phyloP scores from a whole-genome alignment of 2,329 filamentous ascomycete genomes.

The Dactylellina drechsleri region DNA sequence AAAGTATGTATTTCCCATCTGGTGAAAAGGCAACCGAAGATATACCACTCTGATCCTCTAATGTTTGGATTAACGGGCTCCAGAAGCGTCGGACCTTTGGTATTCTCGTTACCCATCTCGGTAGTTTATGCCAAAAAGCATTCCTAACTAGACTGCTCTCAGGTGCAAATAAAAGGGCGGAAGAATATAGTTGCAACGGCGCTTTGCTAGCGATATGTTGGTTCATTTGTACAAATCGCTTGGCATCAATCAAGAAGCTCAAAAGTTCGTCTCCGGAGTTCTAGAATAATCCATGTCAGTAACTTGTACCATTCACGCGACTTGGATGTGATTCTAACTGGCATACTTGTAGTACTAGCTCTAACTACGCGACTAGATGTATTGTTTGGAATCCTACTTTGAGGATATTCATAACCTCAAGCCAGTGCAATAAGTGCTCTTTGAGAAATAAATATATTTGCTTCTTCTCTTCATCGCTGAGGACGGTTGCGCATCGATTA shows the following conservation, averaged over 20 bases:
- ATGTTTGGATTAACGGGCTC: constrained; percentile 2
- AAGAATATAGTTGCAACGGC: constrained; percentile 34
- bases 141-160: constrained; percentile 19
- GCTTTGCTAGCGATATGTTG: background rate
- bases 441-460: constrained; percentile 60
- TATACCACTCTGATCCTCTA: background rate
- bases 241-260: background rate
- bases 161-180: constrained; percentile 22
- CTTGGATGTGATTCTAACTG: background rate
- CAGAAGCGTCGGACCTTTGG: background rate
- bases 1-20: constrained; percentile 69
- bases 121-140: background rate
- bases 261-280: background rate
- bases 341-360: constrained; percentile 6
- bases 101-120: background rate
- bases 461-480: constrained; percentile 55
- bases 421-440: constrained; percentile 61
- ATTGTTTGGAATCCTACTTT: constrained; percentile 56
- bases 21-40: constrained; percentile 64
- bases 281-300: background rate
- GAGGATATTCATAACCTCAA: constrained; percentile 60
- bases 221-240: constrained; percentile 9
- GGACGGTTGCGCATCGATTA: constrained; percentile 58
- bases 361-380: background rate
- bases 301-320: no score